Conservation (phyloP, 192 early-diverging fungal species). For the Backusella psychrophila region DNA sequence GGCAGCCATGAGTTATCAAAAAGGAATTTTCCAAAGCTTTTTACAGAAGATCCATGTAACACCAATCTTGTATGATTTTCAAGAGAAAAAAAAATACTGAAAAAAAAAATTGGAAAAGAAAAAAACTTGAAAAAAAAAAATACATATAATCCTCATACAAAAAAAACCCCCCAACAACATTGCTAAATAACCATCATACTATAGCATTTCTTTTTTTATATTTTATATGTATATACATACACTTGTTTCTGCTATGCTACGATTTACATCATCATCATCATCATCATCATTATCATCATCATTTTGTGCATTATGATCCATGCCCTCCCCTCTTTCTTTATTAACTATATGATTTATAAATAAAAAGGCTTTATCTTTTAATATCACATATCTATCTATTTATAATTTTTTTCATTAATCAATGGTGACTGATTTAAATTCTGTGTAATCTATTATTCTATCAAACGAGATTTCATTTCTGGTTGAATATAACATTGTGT, state of each 20-base stretch:
- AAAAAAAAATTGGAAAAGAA: background rate
- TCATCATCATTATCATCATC: background rate
- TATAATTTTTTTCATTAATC: background rate
- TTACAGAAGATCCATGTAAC: background rate
- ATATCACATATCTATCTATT: background rate
- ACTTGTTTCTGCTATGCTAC: constrained; percentile 1
- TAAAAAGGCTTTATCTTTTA: background rate
- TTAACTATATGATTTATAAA: background rate
- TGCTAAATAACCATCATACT: constrained; percentile 3
- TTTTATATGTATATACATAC: constrained; percentile 3
- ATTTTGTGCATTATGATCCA: constrained; percentile 6
- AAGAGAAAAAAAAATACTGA: background rate
- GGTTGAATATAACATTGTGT: too few relatives aligned
- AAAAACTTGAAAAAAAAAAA: background rate
- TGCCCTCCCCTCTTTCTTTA: background rate
- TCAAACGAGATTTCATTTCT: too few relatives aligned
- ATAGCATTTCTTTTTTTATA: background rate
- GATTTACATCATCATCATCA: background rate
- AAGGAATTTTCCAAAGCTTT: background rate
- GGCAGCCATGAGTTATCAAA: background rate
- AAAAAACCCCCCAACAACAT: background rate
- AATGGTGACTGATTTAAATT: background rate
- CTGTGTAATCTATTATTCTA: too few relatives aligned
- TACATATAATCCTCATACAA: background rate
- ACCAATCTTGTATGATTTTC: background rate